phyloP scores from a whole-genome alignment of 2,329 filamentous ascomycete genomes.

The Fusarium nurragi region DNA sequence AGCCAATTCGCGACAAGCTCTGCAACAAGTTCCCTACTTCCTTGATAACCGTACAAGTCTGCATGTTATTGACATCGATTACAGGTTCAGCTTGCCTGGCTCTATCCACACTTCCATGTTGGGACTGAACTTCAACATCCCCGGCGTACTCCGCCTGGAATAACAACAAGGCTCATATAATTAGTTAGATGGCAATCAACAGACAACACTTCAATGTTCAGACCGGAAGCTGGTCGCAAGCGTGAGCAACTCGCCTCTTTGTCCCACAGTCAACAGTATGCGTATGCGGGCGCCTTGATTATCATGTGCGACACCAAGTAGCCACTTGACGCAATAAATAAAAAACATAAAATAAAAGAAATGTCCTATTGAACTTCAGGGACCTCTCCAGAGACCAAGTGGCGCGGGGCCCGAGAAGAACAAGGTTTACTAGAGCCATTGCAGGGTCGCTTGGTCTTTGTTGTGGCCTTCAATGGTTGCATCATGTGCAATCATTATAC shows the following conservation, averaged over 20 bases:
- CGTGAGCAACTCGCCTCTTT: conserved; percentile 30
- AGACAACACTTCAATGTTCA: conserved; percentile 4
- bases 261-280: conserved; percentile 28
- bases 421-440: conserved; percentile 6
- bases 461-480: conserved; percentile 23
- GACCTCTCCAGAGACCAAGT: conserved; percentile 16
- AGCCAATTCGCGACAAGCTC: conserved; percentile 19
- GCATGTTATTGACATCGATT: neutral
- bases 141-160: conserved; percentile 28
- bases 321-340: conserved; percentile 2
- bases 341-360: conserved; percentile 1
- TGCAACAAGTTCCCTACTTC: conserved; percentile 6
- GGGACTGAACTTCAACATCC: conserved; percentile 18
- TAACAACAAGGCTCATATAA: neutral
- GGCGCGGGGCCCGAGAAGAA: conserved; percentile 22
- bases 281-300: conserved; percentile 10
- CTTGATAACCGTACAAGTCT: conserved; percentile 4
- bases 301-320: conserved; percentile 25
- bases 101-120: conserved; percentile 41
- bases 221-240: conserved; percentile 14
- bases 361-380: conserved; percentile 22
- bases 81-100: conserved; percentile 40
- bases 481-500: conserved; percentile 36
- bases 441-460: conserved; percentile 2
- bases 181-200: conserved; percentile 24